Percentiles rank a stretch among this genome's conserved stretches.
These are phyloP conservation scores for Aureobasidium sp. DNA, from an alignment of 2,329 filamentous ascomycete species.

Conservation along the genomic window DNA sequence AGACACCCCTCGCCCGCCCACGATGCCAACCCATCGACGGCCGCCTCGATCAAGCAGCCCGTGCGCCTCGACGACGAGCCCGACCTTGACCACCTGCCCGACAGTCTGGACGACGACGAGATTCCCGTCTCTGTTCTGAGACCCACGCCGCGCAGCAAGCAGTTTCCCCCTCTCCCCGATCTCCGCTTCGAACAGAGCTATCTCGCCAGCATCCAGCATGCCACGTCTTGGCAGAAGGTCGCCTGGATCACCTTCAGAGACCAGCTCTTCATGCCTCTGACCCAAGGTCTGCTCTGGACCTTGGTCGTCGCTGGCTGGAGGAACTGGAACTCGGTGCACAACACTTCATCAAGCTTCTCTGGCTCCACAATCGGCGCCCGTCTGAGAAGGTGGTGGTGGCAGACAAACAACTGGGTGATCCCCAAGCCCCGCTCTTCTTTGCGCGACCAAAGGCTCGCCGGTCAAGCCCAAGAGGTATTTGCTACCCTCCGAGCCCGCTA, in stretches of 20 bases:
- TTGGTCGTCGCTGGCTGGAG: conserved; percentile 80
- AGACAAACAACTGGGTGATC: conserved; percentile 81
- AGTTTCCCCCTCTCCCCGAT: conserved; percentile 66
- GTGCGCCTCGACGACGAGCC: conserved; percentile 36
- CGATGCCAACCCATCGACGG: conserved; percentile 73
- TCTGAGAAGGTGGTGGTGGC: conserved; percentile 88
- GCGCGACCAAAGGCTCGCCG: conserved; percentile 25
- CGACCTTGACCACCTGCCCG: conserved; percentile 27
- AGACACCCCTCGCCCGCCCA: conserved; percentile 59
- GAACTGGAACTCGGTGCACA: conserved; percentile 60
- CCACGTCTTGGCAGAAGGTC: conserved; percentile 70
- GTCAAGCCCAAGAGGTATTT: conserved; percentile 29
- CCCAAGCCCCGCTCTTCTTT: conserved; percentile 40
- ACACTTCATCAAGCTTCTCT: conserved; percentile 56
- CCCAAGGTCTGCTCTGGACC: conserved; percentile 85
- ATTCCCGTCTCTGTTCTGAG: conserved; percentile 59
- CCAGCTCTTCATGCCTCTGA: conserved; percentile 79
- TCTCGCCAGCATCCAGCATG: conserved; percentile 73
- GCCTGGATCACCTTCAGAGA: conserved; percentile 79
- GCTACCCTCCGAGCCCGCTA: conserved; percentile 12
- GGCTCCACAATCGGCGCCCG: conserved; percentile 69
- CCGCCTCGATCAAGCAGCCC: conserved; percentile 57
- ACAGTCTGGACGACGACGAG: conserved; percentile 51
- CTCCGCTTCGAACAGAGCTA: conserved; percentile 98
- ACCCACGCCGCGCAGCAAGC: conserved; percentile 43